These are phyloP conservation scores for Fusarium sp. DNA, from an alignment of 2,329 filamentous ascomycete species.

Conservation along the genomic window DNA sequence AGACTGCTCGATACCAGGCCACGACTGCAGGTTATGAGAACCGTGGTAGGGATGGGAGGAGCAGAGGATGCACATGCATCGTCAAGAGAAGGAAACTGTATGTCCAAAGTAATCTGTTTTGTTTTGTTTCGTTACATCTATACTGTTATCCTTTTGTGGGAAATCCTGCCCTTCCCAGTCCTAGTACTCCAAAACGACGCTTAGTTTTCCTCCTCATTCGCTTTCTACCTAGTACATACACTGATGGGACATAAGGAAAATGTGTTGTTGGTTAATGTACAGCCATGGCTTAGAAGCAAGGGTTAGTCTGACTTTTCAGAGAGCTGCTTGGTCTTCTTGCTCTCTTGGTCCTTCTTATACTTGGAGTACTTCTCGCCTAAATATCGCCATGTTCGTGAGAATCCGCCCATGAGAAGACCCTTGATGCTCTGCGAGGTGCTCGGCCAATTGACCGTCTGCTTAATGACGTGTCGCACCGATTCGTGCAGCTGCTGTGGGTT, in stretches of 20 bases:
- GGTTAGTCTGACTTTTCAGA: conserved; percentile 40
- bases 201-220: conserved; percentile 10
- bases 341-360: conserved; percentile 64
- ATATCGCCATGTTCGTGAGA: conserved; percentile 80
- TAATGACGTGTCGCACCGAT: conserved; percentile 82
- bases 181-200: conserved; percentile 31
- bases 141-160: conserved; percentile 10
- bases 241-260: conserved; percentile 2
- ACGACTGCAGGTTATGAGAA: too few relatives aligned
- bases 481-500: conserved; percentile 76
- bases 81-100: background rate
- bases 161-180: conserved; percentile 5
- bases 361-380: conserved; percentile 85
- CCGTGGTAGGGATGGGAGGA: too few relatives aligned
- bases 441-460: conserved; percentile 92
- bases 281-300: background rate
- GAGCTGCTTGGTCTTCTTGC: conserved; percentile 42
- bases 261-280: conserved; percentile 7
- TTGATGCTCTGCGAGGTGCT: conserved; percentile 91
- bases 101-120: conserved; percentile 15
- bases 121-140: conserved; percentile 33
- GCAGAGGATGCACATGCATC: too few relatives aligned
- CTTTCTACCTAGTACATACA: conserved; percentile 2
- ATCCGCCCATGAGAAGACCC: conserved; percentile 83
- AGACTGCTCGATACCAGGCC: too few relatives aligned